These are phyloP conservation scores for Microbotryum scabiosae DNA, from an alignment of 1,284 basidiomycete genomes.

Conservation along the genomic window DNA sequence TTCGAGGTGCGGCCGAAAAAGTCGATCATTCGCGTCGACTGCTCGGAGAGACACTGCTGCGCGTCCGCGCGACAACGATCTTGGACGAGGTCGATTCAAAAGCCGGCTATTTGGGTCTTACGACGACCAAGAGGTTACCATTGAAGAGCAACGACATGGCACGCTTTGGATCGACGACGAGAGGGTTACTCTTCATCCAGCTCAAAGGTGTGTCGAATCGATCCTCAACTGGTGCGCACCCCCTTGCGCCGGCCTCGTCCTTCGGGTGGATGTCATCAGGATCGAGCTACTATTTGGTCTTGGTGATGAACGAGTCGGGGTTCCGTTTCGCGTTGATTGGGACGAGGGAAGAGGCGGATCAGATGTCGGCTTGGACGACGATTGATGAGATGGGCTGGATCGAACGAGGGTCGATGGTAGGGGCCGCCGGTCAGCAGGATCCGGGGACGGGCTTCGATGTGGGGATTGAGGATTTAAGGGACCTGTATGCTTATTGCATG, in stretches of 20 bases:
- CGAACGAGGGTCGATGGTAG: constrained; percentile 39
- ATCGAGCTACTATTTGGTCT: constrained; percentile 10
- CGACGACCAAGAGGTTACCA: constrained; percentile 9
- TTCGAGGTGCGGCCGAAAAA: constrained; percentile 9
- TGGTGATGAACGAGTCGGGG: constrained; percentile 19
- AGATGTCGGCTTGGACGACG: constrained; percentile 41
- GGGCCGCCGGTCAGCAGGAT: background rate
- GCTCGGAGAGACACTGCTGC: background rate
- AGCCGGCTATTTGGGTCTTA: constrained; percentile 13
- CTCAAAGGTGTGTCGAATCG: constrained; percentile 3
- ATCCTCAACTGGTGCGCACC: background rate
- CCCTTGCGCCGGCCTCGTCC: background rate
- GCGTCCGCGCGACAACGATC: constrained; percentile 17
- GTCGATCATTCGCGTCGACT: constrained; percentile 3
- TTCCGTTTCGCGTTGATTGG: constrained; percentile 17
- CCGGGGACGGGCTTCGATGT: constrained; percentile 49
- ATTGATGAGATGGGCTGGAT: constrained; percentile 71
- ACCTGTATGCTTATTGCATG: constrained; percentile 73
- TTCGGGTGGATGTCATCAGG: background rate
- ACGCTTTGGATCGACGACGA: constrained; percentile 13
- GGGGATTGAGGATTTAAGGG: constrained; percentile 58
- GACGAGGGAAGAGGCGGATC: constrained; percentile 12
- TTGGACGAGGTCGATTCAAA: constrained; percentile 25
- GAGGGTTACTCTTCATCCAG: constrained; percentile 14
- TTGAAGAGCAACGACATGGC: constrained; percentile 13